phyloP scores from a whole-genome alignment of 805 yeast genomes.

The Metschnikowia noctiluminum region DNA sequence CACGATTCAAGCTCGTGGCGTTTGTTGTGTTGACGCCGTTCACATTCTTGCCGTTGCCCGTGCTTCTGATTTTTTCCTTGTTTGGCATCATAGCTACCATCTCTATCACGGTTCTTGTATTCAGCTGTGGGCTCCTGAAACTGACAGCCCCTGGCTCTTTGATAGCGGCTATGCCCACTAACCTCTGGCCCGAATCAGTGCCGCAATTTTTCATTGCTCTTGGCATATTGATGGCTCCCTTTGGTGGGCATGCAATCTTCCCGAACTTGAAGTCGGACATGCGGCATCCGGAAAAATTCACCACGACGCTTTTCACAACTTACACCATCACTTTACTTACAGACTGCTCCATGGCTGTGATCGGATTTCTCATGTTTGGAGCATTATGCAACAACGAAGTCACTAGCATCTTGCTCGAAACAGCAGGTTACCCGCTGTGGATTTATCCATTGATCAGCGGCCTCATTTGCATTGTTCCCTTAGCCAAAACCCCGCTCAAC shows the following conservation, averaged over 20 bases:
- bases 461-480: constrained; percentile 75
- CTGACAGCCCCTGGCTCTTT: constrained; percentile 71
- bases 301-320: constrained; percentile 51
- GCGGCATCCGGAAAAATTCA: constrained; percentile 60
- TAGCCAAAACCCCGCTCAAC: constrained; percentile 80
- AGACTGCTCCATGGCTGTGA: constrained; percentile 59
- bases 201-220: constrained; percentile 54
- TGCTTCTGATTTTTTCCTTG: constrained; percentile 65
- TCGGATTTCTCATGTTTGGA: constrained; percentile 66
- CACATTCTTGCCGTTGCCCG: constrained; percentile 71
- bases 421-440: constrained; percentile 48
- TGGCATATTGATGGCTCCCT: constrained; percentile 73
- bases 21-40: constrained; percentile 76
- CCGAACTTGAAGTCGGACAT: constrained; percentile 72
- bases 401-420: constrained; percentile 45
- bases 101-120: constrained; percentile 55
- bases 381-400: constrained; percentile 47
- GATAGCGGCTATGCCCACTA: constrained; percentile 58
- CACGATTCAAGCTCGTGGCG: constrained; percentile 62
- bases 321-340: constrained; percentile 58
- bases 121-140: constrained; percentile 63
- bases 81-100: constrained; percentile 71
- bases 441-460: constrained; percentile 52
- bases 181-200: constrained; percentile 57
- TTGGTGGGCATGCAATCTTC: constrained; percentile 83